Percentiles rank a stretch among this genome's conserved stretches.
phyloP scores from a whole-genome alignment of 2,329 filamentous ascomycete species.

The Paecilomyces sp. region DNA sequence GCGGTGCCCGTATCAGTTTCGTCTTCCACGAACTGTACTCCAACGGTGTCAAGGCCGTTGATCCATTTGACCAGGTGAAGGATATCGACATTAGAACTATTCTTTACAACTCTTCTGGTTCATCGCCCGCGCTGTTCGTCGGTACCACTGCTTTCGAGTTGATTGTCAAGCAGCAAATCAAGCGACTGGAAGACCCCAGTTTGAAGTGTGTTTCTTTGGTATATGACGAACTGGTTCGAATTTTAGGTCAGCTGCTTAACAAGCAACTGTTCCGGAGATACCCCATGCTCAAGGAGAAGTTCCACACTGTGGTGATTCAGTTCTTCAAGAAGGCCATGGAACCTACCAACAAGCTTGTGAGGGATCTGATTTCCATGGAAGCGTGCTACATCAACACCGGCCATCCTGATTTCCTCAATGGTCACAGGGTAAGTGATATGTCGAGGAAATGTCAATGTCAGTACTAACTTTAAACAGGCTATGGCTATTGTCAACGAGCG shows the following conservation, averaged over 20 bases:
- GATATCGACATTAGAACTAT: conserved; percentile 96
- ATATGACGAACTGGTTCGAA: conserved; percentile 94
- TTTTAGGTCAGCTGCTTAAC: conserved; percentile 78
- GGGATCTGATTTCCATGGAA: conserved; percentile 91
- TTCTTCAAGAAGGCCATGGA: conserved; percentile 99
- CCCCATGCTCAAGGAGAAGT: conserved; percentile 91
- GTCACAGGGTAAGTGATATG: conserved; percentile 61
- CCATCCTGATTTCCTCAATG: conserved; percentile 95
- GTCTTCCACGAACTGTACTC: conserved; percentile 98
- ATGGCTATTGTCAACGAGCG: conserved; percentile 98
- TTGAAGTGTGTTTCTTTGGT: conserved; percentile 96
- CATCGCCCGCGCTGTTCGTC: conserved; percentile 91
- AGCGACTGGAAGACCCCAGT: conserved; percentile 89
- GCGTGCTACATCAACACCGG: conserved; percentile 97
- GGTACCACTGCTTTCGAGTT: conserved; percentile 97
- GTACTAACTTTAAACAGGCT: conserved; percentile 46
- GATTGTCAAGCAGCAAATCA: conserved; percentile 98
- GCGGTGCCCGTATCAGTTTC: conserved; percentile 96
- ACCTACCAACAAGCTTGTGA: conserved; percentile 93
- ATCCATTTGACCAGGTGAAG: conserved; percentile 96
- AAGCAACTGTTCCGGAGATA: conserved; percentile 91
- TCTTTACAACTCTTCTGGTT: conserved; percentile 98
- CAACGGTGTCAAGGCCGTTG: conserved; percentile 94
- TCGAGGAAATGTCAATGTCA: background rate
- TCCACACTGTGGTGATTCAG: conserved; percentile 80